Conservation (phyloP, 176 grass and related monocot species). For the Oryza australiensis region DNA sequence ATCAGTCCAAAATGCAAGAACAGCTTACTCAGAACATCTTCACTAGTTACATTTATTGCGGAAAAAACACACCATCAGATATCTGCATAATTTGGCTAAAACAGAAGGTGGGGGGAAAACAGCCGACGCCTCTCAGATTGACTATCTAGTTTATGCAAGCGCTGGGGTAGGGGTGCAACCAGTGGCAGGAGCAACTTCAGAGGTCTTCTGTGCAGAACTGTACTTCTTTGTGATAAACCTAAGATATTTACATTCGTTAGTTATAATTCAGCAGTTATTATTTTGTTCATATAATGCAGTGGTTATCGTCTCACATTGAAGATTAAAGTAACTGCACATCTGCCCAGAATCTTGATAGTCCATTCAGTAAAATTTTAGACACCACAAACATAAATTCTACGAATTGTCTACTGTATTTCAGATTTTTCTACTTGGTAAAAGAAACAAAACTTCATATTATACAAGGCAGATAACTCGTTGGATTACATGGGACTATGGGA, state of each 20-base stretch:
- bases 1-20: constrained; percentile 24
- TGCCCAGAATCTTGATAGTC: not conserved
- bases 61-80: not conserved
- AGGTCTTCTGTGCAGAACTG: constrained; percentile 65
- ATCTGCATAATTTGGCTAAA: constrained; percentile 18
- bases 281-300: not conserved
- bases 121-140: not conserved
- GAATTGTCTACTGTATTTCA: not conserved
- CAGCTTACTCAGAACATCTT: constrained; percentile 5
- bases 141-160: constrained; percentile 47
- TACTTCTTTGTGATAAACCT: constrained; percentile 96
- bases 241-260: constrained; percentile 30
- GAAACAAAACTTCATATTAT: not conserved
- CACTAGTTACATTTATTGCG: constrained; percentile 39
- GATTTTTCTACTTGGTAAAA: constrained; percentile 12
- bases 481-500: not conserved
- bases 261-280: constrained; percentile 9
- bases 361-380: not conserved
- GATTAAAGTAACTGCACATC: not conserved
- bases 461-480: not conserved
- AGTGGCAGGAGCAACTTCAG: constrained; percentile 58
- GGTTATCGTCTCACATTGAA: not conserved
- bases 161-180: constrained; percentile 67
- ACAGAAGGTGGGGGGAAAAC: not conserved
- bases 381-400: not conserved